Base-by-base conservation (phyloP, 768 basidiomycete species). In the Boletus barrowsii region DNA sequence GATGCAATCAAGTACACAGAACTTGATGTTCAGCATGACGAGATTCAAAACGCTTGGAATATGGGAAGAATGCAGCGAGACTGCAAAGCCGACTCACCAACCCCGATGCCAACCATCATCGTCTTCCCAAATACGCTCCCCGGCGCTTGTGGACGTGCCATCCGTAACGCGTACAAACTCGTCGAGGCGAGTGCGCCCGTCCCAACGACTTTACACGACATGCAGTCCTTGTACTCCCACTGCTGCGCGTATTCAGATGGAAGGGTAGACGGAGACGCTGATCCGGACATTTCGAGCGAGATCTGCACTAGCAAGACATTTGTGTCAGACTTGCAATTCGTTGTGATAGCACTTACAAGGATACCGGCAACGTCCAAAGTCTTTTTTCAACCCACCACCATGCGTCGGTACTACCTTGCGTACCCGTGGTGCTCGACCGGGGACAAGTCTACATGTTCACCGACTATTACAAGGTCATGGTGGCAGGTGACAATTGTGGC, bases 181-280 rank as follows among this genome's bases (percentile, higher is more conserved):
- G 83, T 78, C 5, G 78, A 78, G 20, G 77, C 81, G 6, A 90
- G 77, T 2, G 84, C 82, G 30, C 74, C 82, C 0, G 86, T 80
- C 18, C 88, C 87, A 39, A 87, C 79, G 50, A 90, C 72, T 40
- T 81, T 80, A 66, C 89, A 90, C 1, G 84, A 77, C n/a, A 87
- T 62, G 56, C 88, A 90, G 40, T 89, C 85, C 44, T 76, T 68
- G 58, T 71, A 61, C 13, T 58, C 55, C 63, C 55, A 26, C 1
- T 49, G 39, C n/a, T 55, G 49, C 29, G 26, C 49, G 6, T 58
- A 57, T 36, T 54, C 60, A 14, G 53, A 37, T 10, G 52, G 35
- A 29, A 56, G 18, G n/a, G 35, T 36, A 4, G 47, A 48, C 17
- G 24, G 13, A 14, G 52, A 18, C 10, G 48, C 14, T 13, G 57